Conservation (phyloP, 768 basidiomycete genomes). For the Leccinum fibrillosum region DNA sequence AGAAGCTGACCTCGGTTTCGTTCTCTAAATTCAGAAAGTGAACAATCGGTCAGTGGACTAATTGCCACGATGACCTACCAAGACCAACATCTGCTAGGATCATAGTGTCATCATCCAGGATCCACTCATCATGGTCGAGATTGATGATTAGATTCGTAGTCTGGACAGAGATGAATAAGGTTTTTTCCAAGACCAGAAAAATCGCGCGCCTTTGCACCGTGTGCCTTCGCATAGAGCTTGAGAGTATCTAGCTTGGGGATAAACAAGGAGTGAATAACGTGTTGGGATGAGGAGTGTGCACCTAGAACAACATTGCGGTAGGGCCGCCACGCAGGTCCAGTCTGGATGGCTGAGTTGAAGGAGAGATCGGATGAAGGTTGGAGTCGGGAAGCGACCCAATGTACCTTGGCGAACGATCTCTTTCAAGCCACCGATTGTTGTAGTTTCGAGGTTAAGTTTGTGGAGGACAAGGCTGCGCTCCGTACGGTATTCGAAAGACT, state of each 20-base stretch:
- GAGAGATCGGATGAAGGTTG: slow-evolving; percentile 6
- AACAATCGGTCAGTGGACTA: background rate
- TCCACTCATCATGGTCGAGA: slow-evolving; percentile 93
- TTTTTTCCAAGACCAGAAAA: background rate
- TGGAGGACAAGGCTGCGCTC: slow-evolving; percentile 84
- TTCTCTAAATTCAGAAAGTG: slow-evolving; percentile 58
- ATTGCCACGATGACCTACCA: slow-evolving; percentile 49
- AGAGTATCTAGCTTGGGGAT: slow-evolving; percentile 64
- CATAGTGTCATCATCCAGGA: slow-evolving; percentile 64
- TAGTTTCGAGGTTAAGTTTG: slow-evolving; percentile 71
- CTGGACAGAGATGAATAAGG: slow-evolving; percentile 37
- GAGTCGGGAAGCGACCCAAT: slow-evolving; percentile 1
- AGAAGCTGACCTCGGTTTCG: slow-evolving; percentile 93
- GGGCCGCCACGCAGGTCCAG: slow-evolving; percentile 82
- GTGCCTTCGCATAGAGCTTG: slow-evolving; percentile 92
- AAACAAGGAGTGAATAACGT: background rate
- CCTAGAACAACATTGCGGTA: slow-evolving; percentile 74
- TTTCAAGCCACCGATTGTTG: slow-evolving; percentile 81
- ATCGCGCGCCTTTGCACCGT: slow-evolving; percentile 78
- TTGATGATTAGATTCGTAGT: slow-evolving; percentile 98
- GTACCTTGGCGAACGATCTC: slow-evolving; percentile 65
- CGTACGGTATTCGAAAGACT: slow-evolving; percentile 91
- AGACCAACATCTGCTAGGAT: slow-evolving; percentile 70
- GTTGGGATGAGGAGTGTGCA: slow-evolving; percentile 24
- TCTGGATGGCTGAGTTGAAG: slow-evolving; percentile 56